phyloP scores from a whole-genome alignment of 2,329 filamentous ascomycete species.

The Aspergillus pseudoglaucus region DNA sequence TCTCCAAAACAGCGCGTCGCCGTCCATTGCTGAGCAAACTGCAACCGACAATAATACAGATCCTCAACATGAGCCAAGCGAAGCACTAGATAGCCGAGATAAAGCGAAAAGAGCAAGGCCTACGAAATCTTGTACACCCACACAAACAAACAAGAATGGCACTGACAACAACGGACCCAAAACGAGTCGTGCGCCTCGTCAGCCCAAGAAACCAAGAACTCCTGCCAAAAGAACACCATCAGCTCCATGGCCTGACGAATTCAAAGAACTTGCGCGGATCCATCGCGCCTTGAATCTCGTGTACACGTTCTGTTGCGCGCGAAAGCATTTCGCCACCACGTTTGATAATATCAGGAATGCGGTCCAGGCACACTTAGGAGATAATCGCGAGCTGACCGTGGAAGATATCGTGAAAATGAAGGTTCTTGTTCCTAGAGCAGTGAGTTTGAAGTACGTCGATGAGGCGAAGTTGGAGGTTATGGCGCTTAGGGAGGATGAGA shows the following conservation, averaged over 20 bases:
- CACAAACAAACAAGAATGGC: not conserved
- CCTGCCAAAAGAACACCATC: slow-evolving; percentile 24
- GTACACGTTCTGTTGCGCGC: slow-evolving; percentile 88
- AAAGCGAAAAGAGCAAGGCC: not conserved
- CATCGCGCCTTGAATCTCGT: slow-evolving; percentile 86
- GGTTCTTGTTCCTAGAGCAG: slow-evolving; percentile 66
- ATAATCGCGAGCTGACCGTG: slow-evolving; percentile 53
- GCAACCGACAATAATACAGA: not conserved
- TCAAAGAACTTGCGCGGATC: slow-evolving; percentile 66
- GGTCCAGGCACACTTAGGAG: slow-evolving; percentile 74
- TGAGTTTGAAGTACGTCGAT: slow-evolving; percentile 82
- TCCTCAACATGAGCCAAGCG: not conserved
- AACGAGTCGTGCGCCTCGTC: slow-evolving; percentile 2
- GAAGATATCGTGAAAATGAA: slow-evolving; percentile 80
- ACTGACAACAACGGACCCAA: slow-evolving; percentile 1
- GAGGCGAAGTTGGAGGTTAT: slow-evolving; percentile 77
- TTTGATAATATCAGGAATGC: slow-evolving; percentile 80
- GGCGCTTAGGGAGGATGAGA: slow-evolving; percentile 52
- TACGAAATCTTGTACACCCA: not conserved
- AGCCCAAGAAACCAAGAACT: slow-evolving; percentile 1
- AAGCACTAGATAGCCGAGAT: not conserved
- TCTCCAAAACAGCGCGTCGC: not conserved
- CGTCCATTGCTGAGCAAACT: not conserved
- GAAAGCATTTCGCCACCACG: slow-evolving; percentile 86
- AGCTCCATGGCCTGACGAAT: slow-evolving; percentile 66